Evolutionary conservation across 2,329 filamentous ascomycete species (phyloP), one percentile per base, ranked within the genome.

Genomic region (Ilyonectria destructans): DNA sequence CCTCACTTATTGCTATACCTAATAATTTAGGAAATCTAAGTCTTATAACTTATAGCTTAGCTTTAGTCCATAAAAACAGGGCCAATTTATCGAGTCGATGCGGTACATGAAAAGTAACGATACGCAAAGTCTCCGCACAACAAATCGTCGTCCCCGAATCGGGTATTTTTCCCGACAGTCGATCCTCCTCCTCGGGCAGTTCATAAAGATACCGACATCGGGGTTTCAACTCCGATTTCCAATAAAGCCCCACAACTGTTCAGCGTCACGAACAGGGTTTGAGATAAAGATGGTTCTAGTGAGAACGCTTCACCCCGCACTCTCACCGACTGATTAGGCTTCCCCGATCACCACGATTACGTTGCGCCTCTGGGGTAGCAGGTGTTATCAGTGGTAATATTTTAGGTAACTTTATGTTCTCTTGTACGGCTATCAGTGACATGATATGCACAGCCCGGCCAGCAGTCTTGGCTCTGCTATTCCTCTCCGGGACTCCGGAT

Each of bases 311-410:
- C 54, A 57, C 63, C 63, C 63, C 63, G 57, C 63, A 61, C 40
- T 65, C 58, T 61, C 63, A 61, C 63, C 63, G 63, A 64, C 62
- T 54, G 49, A 59, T 59, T 65, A 37, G 40, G 12, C 13, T 23
- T 43, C 40, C 19, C 12, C 13, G 15, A 35, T 55, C 19, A 46
- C 13, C 17, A 31, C 17, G 2, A 33, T 33, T 33, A 31, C 12
- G 21, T 23, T 40, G 13, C 40, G 40, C 49, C 40, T 31, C 56
- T 29, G 9, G 31, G 43, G 2, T 23, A 33, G 37, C 15, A 46
- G 33, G 26, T 33, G 56, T 49, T 59, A 23, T 49, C 46, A 37
- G 40, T n/a, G 15, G 29, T 19, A 55, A 33, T 29, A 35, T 31
- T 31, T 6, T 35, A 46, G 31, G 54, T 54, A 58, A 55, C 33